Evolutionary conservation across 495 filamentous ascomycete species (phyloP).

Genomic region (Aspergillus indologenus): DNA sequence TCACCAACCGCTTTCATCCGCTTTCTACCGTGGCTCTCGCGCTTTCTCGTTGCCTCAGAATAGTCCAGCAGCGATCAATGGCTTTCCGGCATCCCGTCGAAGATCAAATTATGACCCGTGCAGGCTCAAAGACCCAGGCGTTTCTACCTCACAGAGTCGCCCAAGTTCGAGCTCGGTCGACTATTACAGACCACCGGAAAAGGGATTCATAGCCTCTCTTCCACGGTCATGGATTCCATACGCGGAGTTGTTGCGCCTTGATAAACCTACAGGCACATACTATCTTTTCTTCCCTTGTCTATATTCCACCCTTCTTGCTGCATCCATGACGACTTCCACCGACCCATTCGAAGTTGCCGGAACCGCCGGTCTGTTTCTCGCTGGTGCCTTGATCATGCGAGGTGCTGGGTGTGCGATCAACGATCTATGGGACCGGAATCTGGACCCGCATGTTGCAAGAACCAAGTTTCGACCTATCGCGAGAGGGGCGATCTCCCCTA

Average conservation of each 20-base stretch:
- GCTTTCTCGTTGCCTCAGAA: neutral
- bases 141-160: neutral
- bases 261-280: conserved; percentile 92
- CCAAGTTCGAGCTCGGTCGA: conserved; percentile 15
- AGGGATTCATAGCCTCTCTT: conserved; percentile 72
- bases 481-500: conserved; percentile 72
- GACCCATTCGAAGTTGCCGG: conserved; percentile 61
- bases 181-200: conserved; percentile 65
- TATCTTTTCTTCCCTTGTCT: conserved; percentile 95
- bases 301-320: conserved; percentile 72
- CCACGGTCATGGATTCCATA: conserved; percentile 81
- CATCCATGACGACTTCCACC: conserved; percentile 48
- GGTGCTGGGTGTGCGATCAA: conserved; percentile 98
- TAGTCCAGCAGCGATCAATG: neutral
- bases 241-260: conserved; percentile 86
- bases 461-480: conserved; percentile 89
- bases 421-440: conserved; percentile 92
- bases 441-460: conserved; percentile 85
- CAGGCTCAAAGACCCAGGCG: neutral
- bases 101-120: neutral
- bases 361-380: conserved; percentile 75
- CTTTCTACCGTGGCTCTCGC: neutral
- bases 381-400: conserved; percentile 90
- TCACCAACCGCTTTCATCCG: neutral
- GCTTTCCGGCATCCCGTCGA: neutral